Base-by-base conservation (phyloP, 257 asterid genomes). In the Lithospermum erythrorhizon region DNA sequence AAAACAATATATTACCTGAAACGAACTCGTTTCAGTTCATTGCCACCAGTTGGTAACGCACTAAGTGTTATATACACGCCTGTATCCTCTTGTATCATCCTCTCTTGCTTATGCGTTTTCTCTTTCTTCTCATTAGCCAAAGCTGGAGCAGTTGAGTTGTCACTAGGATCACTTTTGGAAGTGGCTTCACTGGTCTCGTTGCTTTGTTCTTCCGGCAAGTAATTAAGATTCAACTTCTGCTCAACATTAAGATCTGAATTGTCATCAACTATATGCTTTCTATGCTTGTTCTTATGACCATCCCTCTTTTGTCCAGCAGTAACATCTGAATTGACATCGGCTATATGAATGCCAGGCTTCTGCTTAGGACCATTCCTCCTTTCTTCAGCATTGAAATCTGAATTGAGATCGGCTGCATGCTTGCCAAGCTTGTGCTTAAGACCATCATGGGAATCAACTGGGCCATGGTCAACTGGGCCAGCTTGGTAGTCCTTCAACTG, bases 21-120 rank as follows among this genome's bases (percentile, higher is more conserved):
- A 68, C 98, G 94, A 73, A 90, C 93, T 10, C 95, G 84, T 70
- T 71, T 75, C 25, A 90, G 84, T 74, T 90, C 95, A 67, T 85
- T 90, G 57, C 67, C 74, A 51, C 94, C 93, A 18, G 66, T 76
- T 21, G 84, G 85, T 66, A 79, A 73, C 63, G 85, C 64, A 66
- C 64, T 47, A 23, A 90, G 79, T 55, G 90, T 79, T 49, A 90
- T 73, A 70, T 85, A 90, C 62, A 90, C 94, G 17, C 98, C 98
- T 27, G 84, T 81, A 70, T 85, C 94, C 15, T 85, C 95, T 65
- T 87, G 89, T 60, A 87, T 53, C 37, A 75, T 77, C 49, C 73
- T 64, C 73, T 87, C 96, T 1, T 78, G 32, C 73, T 76, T 85
- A 69, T 80, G 78, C 32, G 18, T n/a, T 70, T 73, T 76, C 45